Evolutionary conservation across 805 yeast species (phyloP).

Genomic region (Starmera dryadoides): DNA sequence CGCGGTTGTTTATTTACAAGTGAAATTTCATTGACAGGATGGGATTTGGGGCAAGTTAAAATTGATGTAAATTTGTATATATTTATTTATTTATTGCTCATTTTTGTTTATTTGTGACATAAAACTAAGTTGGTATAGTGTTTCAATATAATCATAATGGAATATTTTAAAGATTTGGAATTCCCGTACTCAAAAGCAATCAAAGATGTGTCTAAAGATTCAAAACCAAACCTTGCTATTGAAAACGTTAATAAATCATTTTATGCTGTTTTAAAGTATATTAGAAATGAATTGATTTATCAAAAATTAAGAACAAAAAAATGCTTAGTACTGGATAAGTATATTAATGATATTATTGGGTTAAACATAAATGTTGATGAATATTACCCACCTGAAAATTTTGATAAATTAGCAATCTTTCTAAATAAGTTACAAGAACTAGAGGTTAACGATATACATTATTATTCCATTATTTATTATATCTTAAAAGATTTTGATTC

Average conservation of each 20-base stretch:
- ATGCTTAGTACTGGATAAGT: conserved; percentile 13
- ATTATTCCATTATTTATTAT: conserved; percentile 15
- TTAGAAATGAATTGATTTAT: conserved; percentile 14
- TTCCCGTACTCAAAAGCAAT: conserved; percentile 18
- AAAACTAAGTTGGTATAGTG: no score
- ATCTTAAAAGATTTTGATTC: conserved; percentile 17
- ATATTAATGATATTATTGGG: conserved; percentile 12
- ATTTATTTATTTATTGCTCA: no score
- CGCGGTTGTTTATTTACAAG: no score
- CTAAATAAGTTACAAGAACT: conserved; percentile 5
- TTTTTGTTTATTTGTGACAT: no score
- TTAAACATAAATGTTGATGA: conserved; percentile 5
- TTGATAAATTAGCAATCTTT: conserved; percentile 10
- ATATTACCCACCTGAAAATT: conserved; percentile 18
- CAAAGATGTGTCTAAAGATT: conserved; percentile 8
- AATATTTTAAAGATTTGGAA: conserved; percentile 5
- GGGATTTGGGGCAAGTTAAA: no score
- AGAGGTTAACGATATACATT: conserved; percentile 5
- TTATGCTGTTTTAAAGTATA: conserved; percentile 13
- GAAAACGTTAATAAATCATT: conserved; percentile 15
- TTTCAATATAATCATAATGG: no score
- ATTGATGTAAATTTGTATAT: no score
- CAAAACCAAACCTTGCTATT: conserved; percentile 13
- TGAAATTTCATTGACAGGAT: no score
- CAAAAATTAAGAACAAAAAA: conserved; percentile 9